phyloP scores from a whole-genome alignment of 2,329 filamentous ascomycete species.

The Periglandula ipomoeae region DNA sequence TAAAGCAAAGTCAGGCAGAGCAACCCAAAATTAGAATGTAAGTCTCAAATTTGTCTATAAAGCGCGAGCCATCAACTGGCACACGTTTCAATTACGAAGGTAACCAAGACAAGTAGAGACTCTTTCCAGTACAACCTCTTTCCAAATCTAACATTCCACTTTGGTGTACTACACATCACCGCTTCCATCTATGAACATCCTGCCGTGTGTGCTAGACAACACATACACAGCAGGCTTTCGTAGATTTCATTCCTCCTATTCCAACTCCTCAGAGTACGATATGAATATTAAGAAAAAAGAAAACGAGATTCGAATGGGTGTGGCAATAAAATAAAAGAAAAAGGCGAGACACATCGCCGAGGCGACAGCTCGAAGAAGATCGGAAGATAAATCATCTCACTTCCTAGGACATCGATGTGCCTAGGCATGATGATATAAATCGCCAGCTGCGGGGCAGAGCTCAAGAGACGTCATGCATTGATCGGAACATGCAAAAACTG shows the following conservation, averaged over 20 bases:
- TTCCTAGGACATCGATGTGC: not conserved
- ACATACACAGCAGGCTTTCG: constrained; percentile 6
- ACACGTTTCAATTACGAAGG: not conserved
- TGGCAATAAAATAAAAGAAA: not conserved
- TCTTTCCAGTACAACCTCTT: not conserved
- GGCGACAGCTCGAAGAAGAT: constrained; percentile 6
- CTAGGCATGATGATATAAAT: not conserved
- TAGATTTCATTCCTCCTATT: not conserved
- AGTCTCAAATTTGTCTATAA: constrained; percentile 2
- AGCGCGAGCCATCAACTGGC: not conserved
- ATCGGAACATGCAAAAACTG: not conserved
- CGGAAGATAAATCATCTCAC: not conserved
- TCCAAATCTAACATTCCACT: not conserved
- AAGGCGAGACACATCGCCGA: constrained; percentile 2
- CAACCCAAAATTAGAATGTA: not conserved
- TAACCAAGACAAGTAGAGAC: not conserved
- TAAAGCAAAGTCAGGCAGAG: not conserved
- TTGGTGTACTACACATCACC: not conserved
- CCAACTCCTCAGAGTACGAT: not conserved
- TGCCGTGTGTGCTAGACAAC: constrained; percentile 8
- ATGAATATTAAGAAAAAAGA: constrained; percentile 4
- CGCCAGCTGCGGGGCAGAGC: not conserved
- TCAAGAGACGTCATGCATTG: not conserved
- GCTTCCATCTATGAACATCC: not conserved
- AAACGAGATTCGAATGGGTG: not conserved